Evolutionary conservation across 2,329 filamentous ascomycete species (phyloP), one percentile per base, ranked within the genome.

Genomic region (Fusarium napiforme): DNA sequence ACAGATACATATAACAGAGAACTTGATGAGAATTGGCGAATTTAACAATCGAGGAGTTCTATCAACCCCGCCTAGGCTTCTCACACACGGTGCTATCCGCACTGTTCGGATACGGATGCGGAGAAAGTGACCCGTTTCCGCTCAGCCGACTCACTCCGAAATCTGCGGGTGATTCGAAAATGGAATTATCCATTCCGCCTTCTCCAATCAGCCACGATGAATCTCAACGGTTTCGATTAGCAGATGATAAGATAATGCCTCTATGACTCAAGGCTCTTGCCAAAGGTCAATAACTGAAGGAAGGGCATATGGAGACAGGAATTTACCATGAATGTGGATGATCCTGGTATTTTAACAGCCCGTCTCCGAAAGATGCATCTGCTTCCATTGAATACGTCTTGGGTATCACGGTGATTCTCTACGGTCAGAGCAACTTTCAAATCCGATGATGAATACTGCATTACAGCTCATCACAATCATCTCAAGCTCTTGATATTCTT

Each of bases 371-470:
- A 23, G 21, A 23, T 32, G 10, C 2, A 50, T 23, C 10, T 32
- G 10, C 15, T 12, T 23, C 2, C 21, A 23, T 19, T 18, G 21
- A 23, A 23, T 7, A 9, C 4, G 5, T 5, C 5, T 23, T n/a
- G 4, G 2, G 5, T 23, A 7, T 9, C 47, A 19, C 28, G 4
- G 8, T 34, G 47, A 18, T 30, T 30, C 16, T 14, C 16, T 5
- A 32, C 4, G 10, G 10, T 50, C 8, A 5, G 19, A 23, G 9
- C 15, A 18, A 5, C 19, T n/a, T n/a, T 8, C 7, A 30, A 36
- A 7, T 3, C 3, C 18, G 21, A 39, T 39, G 19, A 39, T 21
- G 8, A 2, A 36, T 36, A 37, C 19, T 0, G 46, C 0, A 4
- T 4, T 12, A 32, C 46, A 4, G 7, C 10, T n/a, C 46, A n/a